Conservation (phyloP, 2,329 filamentous ascomycete genomes). For the Diaporthe eres region DNA sequence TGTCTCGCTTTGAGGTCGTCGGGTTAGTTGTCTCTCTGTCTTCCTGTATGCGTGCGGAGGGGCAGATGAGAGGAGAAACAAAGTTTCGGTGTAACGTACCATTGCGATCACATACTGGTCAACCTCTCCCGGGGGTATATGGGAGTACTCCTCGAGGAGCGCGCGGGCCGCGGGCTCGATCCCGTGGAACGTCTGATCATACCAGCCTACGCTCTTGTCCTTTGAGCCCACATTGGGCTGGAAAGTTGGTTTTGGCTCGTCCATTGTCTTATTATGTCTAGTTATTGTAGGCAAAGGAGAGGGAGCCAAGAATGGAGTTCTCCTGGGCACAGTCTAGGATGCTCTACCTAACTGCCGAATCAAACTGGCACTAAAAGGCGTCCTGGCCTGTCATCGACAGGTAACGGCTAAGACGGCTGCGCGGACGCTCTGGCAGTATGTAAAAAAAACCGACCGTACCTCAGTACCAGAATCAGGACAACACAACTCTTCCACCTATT, state of each 20-base stretch:
- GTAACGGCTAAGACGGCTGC: constrained; percentile 3
- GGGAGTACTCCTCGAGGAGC: constrained; percentile 46
- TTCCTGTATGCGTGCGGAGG: not conserved
- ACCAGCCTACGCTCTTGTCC: constrained; percentile 35
- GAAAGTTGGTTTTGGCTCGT: not conserved
- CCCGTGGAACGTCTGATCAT: constrained; percentile 11
- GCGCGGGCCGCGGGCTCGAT: constrained; percentile 37
- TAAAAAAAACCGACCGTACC: no score
- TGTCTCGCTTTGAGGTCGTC: constrained; percentile 49
- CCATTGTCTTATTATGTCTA: not conserved
- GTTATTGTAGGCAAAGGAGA: not conserved
- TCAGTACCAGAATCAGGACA: no score
- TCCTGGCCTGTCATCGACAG: not conserved
- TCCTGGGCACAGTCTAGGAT: not conserved
- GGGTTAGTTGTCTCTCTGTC: not conserved
- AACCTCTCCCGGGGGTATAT: constrained; percentile 44
- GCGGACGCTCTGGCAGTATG: no score
- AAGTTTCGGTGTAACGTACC: constrained; percentile 34
- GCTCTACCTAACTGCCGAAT: not conserved
- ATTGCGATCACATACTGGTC: constrained; percentile 44
- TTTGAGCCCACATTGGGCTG: not conserved
- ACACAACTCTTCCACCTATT: no score
- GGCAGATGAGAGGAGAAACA: not conserved
- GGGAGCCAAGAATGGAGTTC: not conserved
- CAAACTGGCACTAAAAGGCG: not conserved